These are phyloP conservation scores for Epichloe bromicola DNA, from an alignment of 2,329 filamentous ascomycete species.

Conservation along the genomic window DNA sequence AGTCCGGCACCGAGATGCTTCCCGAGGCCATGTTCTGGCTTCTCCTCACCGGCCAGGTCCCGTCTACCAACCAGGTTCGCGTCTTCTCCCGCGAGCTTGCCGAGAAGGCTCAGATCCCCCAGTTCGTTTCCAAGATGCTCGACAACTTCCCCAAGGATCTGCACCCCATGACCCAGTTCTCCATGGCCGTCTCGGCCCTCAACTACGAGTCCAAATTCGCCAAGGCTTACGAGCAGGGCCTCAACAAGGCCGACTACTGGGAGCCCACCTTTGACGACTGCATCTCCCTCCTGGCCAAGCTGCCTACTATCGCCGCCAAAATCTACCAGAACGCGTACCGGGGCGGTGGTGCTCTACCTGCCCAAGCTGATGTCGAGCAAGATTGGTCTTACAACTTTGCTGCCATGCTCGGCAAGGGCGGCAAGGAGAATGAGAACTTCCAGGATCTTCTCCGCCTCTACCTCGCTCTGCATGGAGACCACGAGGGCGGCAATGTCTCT, in stretches of 20 bases:
- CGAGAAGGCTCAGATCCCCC: constrained; percentile 69
- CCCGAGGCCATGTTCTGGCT: constrained; percentile 99
- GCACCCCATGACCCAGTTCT: constrained; percentile 97
- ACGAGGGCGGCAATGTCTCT: constrained; percentile 96
- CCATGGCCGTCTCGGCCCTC: constrained; percentile 87
- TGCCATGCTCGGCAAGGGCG: constrained; percentile 83
- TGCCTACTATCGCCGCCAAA: constrained; percentile 91
- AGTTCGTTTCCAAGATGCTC: constrained; percentile 76
- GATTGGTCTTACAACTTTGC: constrained; percentile 99
- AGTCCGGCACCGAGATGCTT: constrained; percentile 86
- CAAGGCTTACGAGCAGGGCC: constrained; percentile 77
- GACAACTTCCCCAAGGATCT: constrained; percentile 80
- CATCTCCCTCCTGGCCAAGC: constrained; percentile 87
- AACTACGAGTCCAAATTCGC: constrained; percentile 93
- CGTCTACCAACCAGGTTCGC: constrained; percentile 69
- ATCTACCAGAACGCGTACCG: constrained; percentile 90
- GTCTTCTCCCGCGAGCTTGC: constrained; percentile 75
- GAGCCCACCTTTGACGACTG: constrained; percentile 94
- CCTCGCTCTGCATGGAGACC: constrained; percentile 91
- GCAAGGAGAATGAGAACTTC: constrained; percentile 81
- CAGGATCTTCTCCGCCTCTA: constrained; percentile 91
- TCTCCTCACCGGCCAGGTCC: constrained; percentile 83
- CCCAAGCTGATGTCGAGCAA: constrained; percentile 66
- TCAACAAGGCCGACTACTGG: constrained; percentile 97
- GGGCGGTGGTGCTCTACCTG: constrained; percentile 59